Evolutionary conservation across 202 grass and related monocot genomes (phyloP).

Genomic region (Schoenoplectus tabernaemontani): DNA sequence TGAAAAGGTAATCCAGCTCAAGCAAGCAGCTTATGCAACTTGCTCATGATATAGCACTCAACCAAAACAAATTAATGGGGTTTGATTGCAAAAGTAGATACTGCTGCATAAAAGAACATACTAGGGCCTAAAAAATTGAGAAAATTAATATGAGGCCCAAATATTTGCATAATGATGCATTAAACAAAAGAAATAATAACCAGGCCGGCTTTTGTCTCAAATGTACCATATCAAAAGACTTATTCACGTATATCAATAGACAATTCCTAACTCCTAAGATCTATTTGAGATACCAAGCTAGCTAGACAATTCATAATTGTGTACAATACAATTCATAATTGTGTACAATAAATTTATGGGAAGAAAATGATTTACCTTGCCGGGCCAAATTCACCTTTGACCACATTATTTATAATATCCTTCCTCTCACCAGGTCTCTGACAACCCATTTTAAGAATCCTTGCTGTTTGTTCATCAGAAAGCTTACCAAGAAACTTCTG

Average conservation of each 20-base stretch:
- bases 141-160: neutral
- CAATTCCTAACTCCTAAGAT: too few species aligned
- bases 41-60: neutral
- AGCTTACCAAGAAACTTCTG: conserved; percentile 97
- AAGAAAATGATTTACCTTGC: conserved; percentile 45
- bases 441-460: conserved; percentile 88
- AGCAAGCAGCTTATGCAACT: neutral
- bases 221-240: neutral
- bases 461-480: conserved; percentile 75
- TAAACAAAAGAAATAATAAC: neutral
- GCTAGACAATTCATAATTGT: neutral
- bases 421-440: conserved; percentile 79
- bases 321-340: too few species aligned
- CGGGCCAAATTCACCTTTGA: conserved; percentile 46
- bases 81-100: neutral
- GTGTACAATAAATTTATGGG: neutral
- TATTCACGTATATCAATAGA: too few species aligned
- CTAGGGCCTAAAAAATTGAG: neutral
- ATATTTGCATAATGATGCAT: neutral
- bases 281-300: neutral
- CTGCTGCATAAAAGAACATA: neutral
- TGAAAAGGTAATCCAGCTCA: neutral
- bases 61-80: neutral
- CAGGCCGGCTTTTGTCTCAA: neutral
- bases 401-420: conserved; percentile 72